A percentile compares a stretch with the other conserved stretches of the same genome.
These are phyloP conservation scores for Acanthamoeba triangularis DNA, from an alignment of 208 protist genomes.

Conservation along the genomic window DNA sequence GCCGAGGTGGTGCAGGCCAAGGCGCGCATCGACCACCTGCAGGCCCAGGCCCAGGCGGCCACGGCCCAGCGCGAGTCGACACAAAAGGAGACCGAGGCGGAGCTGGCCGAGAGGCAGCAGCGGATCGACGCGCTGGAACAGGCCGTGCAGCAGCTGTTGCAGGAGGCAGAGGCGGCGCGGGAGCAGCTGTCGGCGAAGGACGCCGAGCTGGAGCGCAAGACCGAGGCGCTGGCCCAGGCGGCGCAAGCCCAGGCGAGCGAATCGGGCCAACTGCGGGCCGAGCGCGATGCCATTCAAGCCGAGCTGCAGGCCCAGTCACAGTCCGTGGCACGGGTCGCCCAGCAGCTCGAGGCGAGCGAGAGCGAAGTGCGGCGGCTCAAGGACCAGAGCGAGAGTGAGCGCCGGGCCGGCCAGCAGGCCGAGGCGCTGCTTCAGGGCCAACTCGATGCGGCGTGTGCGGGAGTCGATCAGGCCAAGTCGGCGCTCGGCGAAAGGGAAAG, in stretches of 20 bases:
- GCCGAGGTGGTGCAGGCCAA: background rate
- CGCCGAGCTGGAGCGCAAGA: background rate
- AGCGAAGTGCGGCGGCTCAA: background rate
- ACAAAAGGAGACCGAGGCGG: background rate
- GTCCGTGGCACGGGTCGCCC: background rate
- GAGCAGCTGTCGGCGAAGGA: background rate
- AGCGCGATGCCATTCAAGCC: background rate
- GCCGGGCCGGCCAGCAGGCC: background rate
- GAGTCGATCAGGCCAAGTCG: background rate
- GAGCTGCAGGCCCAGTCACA: background rate
- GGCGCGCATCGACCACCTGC: background rate
- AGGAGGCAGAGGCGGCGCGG: background rate
- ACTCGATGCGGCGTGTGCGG: background rate
- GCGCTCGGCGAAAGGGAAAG: background rate
- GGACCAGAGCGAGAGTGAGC: background rate
- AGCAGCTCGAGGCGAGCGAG: background rate
- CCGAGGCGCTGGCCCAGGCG: background rate
- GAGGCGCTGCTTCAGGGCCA: background rate
- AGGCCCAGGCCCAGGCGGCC: background rate
- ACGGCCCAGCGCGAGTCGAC: background rate
- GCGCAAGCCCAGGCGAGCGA: background rate
- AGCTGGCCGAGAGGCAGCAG: background rate
- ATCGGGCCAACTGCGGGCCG: background rate
- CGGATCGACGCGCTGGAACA: background rate
- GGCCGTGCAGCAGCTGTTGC: background rate